Percentiles rank a stretch among this genome's conserved stretches.
phyloP scores from a whole-genome alignment of 1,284 basidiomycete genomes.

The Apiotrichum montevideense region DNA sequence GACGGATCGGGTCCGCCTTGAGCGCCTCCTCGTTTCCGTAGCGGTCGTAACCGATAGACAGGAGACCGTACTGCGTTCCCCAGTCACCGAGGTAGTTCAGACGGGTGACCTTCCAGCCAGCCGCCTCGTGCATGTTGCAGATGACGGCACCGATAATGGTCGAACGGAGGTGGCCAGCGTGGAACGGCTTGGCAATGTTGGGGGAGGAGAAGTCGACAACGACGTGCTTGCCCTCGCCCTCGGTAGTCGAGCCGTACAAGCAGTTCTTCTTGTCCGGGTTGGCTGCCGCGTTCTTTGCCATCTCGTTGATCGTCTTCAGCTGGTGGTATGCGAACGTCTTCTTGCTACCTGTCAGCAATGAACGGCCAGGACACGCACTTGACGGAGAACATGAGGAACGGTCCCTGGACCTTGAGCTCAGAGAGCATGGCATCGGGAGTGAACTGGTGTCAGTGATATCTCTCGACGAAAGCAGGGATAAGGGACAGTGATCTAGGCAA shows the following conservation, averaged over 20 bases:
- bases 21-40: conserved; percentile 83
- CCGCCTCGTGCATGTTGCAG: conserved; percentile 82
- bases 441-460: conserved; percentile 52
- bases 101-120: conserved; percentile 84
- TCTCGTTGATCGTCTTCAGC: conserved; percentile 76
- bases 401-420: conserved; percentile 59
- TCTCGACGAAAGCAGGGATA: too few relatives aligned
- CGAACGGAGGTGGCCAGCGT: conserved; percentile 91
- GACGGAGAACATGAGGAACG: conserved; percentile 76
- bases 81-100: conserved; percentile 95
- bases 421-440: conserved; percentile 51
- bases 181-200: conserved; percentile 98
- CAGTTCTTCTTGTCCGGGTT: conserved; percentile 47
- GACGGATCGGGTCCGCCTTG: conserved; percentile 84
- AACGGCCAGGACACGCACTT: conserved; percentile 44
- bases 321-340: conserved; percentile 66
- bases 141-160: conserved; percentile 98
- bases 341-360: conserved; percentile 25
- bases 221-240: conserved; percentile 65
- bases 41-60: conserved; percentile 86
- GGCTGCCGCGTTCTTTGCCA: conserved; percentile 43
- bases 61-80: conserved; percentile 84
- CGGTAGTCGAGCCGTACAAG: conserved; percentile 65
- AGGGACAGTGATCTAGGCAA: too few relatives aligned
- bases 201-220: conserved; percentile 86